Conservation (phyloP, 345 rosid genomes). For the Eucalyptus rudis region DNA sequence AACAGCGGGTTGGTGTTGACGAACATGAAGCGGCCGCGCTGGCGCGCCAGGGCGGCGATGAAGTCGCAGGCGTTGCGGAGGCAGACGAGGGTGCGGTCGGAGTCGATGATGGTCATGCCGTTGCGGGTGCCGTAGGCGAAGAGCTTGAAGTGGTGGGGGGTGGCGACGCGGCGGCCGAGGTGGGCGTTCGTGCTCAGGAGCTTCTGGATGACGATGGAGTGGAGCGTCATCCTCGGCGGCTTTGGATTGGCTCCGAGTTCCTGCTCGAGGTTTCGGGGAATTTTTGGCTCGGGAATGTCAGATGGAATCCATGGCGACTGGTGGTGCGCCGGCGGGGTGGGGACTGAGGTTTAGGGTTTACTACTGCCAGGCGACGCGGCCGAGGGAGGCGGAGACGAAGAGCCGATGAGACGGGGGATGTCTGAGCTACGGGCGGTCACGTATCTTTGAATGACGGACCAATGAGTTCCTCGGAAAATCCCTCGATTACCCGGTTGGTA, state of each 20-base stretch:
- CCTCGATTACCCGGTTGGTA: not conserved
- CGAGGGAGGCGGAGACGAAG: not conserved
- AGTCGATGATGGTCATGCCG: slow-evolving; percentile 52
- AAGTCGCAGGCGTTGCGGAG: slow-evolving; percentile 82
- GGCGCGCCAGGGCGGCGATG: slow-evolving; percentile 53
- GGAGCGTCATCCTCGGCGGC: slow-evolving; percentile 46
- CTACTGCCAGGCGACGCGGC: not conserved
- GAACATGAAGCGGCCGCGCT: slow-evolving; percentile 53
- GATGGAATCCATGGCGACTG: not conserved
- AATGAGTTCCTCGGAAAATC: not conserved
- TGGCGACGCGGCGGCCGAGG: slow-evolving; percentile 60
- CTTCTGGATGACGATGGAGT: slow-evolving; percentile 78
- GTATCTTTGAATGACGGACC: not conserved
- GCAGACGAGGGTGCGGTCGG: slow-evolving; percentile 82
- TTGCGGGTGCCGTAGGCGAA: slow-evolving; percentile 70
- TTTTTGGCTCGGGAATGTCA: not conserved
- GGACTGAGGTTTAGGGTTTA: not conserved
- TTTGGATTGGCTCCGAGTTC: not conserved
- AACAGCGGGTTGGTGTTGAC: slow-evolving; percentile 86
- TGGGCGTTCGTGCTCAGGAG: slow-evolving; percentile 80
- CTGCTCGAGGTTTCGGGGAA: not conserved
- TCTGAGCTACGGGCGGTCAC: not conserved
- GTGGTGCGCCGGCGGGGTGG: not conserved
- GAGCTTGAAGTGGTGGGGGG: slow-evolving; percentile 77
- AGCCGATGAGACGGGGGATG: not conserved